Evolutionary conservation across 257 asterid genomes (phyloP), one percentile per base, ranked within the genome.

Genomic region (Avicennia marina): DNA sequence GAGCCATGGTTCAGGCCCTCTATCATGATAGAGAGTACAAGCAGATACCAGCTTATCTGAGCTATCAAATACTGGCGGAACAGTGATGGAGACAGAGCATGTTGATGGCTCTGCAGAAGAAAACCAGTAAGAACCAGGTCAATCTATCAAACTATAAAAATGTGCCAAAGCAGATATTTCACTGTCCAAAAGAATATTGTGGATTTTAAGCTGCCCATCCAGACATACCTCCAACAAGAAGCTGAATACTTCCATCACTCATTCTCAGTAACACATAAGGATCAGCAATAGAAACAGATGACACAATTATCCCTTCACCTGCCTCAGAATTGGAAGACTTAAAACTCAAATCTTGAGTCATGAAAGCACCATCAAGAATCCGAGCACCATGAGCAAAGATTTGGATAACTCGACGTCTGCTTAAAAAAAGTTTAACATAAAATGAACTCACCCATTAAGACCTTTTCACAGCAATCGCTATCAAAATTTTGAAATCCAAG

Each of bases 331-430:
- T 82, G 58, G 94, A 79, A 42, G 79, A 70, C 69, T 75, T 81
- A 64, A 91, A 85, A 76, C 72, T 86, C 90, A 91, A 58, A 29
- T 91, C 98, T 77, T 91, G 98, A 71, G 95, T 82, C 96, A 91
- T 88, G 68, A 81, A 91, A 68, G 90, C 81, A 67, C 98, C 98
- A 77, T 91, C 98, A 60, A 91, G 94, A 72, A 91, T 69, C 75
- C 95, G 89, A 66, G 95, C 98, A 71, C 98, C 98, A 75, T 64
- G 69, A 67, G 94, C 83, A 83, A 73, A 88, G 61, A 91, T 78
- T 75, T 91, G 98, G 83, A 91, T 78, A 53, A 91, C 98, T 48
- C 96, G 86, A 21, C 96, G 95, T 80, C 98, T 91, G 80, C 72
- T 60, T 51, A 55, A 47, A 58, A 73, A 51, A 48, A 48, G 13